A percentile compares a stretch with the other conserved stretches of the same genome.
phyloP scores from a whole-genome alignment of 495 filamentous ascomycete genomes.

The Aeminium ludgeri region DNA sequence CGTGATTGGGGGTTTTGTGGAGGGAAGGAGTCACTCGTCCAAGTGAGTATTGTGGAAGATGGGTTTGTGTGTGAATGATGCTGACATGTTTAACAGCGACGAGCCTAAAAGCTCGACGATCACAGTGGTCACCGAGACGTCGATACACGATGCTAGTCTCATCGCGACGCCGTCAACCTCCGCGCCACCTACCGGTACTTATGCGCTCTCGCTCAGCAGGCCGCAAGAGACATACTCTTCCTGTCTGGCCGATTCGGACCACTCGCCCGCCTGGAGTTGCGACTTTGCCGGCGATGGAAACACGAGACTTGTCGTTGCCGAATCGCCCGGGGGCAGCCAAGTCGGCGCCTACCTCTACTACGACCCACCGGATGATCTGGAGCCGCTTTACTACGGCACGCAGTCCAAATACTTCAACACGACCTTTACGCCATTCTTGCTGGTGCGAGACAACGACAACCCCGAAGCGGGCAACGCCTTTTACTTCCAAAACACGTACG shows the following conservation, averaged over 20 bases:
- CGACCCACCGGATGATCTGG: slow-evolving; percentile 2
- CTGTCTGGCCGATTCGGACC: slow-evolving; percentile 46
- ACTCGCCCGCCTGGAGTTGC: slow-evolving; percentile 57
- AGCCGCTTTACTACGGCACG: slow-evolving; percentile 59
- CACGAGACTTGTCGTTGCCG: slow-evolving; percentile 21
- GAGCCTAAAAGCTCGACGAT: too few species aligned
- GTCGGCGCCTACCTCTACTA: slow-evolving; percentile 20
- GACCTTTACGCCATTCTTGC: slow-evolving; percentile 33
- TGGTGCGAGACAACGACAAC: slow-evolving; percentile 50
- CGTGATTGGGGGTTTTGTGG: slow-evolving; percentile 25
- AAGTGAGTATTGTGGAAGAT: slow-evolving; percentile 8
- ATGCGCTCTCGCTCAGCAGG: slow-evolving; percentile 37
- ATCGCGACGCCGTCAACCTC: slow-evolving; percentile 40
- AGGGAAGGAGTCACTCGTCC: not conserved
- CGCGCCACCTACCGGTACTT: slow-evolving; percentile 48
- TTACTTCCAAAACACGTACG: slow-evolving; percentile 51
- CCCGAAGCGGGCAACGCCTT: slow-evolving; percentile 52
- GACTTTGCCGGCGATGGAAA: slow-evolving; percentile 16
- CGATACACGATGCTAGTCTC: slow-evolving; percentile 47
- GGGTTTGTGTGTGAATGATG: too few species aligned
- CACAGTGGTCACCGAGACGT: slow-evolving; percentile 36
- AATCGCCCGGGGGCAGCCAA: slow-evolving; percentile 23
- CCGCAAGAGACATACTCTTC: slow-evolving; percentile 41
- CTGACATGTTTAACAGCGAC: too few species aligned
- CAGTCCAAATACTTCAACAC: slow-evolving; percentile 38